Percentiles rank a stretch among this genome's conserved stretches.
Conservation (phyloP, 306 rosid species). For the Sicyos edulis region DNA sequence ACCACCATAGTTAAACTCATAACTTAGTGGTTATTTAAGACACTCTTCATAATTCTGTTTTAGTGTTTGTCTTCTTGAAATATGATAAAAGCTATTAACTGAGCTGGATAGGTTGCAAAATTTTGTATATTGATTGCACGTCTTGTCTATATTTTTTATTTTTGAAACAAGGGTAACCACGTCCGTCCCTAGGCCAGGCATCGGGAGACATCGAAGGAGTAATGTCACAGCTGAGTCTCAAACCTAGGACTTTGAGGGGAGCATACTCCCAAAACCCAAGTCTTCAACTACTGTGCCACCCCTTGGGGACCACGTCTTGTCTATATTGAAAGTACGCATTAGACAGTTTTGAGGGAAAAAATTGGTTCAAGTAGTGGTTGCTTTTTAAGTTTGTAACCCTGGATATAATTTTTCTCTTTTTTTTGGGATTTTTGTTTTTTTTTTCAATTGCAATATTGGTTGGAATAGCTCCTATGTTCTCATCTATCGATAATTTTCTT, state of each 20-base stretch:
- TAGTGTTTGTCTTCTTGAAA: background rate
- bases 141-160: background rate
- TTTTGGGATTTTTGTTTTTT: background rate
- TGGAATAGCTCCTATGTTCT: background rate
- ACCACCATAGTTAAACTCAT: too few relatives aligned
- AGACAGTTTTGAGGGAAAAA: background rate
- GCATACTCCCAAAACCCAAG: too few relatives aligned
- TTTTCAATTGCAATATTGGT: background rate
- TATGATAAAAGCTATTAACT: background rate
- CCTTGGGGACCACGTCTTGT: too few relatives aligned
- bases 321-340: background rate
- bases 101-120: background rate
- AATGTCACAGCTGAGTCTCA: too few relatives aligned
- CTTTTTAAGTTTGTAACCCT: background rate
- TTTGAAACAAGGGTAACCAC: too few relatives aligned
- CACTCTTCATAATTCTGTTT: background rate
- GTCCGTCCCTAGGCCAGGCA: too few relatives aligned
- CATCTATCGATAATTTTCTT: conserved; percentile 8
- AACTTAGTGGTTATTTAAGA: too few relatives aligned
- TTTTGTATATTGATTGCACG: background rate
- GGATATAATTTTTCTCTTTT: background rate
- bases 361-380: background rate
- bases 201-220: too few relatives aligned
- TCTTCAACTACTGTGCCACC: too few relatives aligned
- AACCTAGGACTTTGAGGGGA: too few relatives aligned